Evolutionary conservation across 2,329 filamentous ascomycete genomes (phyloP).

Genomic region (Thermoascus crustaceus): DNA sequence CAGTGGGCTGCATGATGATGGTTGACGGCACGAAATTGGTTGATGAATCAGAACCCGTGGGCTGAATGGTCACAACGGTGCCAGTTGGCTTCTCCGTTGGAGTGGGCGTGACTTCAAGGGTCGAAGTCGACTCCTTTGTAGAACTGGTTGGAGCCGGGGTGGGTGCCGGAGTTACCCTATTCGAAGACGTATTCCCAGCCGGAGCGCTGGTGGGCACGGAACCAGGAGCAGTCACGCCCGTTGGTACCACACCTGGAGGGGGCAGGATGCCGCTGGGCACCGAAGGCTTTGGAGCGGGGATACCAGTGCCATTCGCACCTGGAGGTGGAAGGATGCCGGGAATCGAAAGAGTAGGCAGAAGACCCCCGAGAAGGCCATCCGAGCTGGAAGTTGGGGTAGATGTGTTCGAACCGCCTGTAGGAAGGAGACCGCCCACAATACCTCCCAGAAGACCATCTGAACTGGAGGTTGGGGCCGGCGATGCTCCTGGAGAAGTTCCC

Average conservation of each 20-base stretch:
- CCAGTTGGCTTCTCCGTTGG: background rate
- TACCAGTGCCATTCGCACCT: background rate
- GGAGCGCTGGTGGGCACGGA: too few relatives aligned
- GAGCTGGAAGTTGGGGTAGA: slow-evolving; percentile 4
- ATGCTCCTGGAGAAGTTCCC: slow-evolving; percentile 5
- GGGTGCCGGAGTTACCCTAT: slow-evolving; percentile 2
- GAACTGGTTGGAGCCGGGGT: slow-evolving; percentile 13
- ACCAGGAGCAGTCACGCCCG: background rate
- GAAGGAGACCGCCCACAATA: slow-evolving; percentile 4
- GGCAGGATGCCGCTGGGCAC: background rate
- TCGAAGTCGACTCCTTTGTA: slow-evolving; percentile 2
- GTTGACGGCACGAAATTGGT: slow-evolving; percentile 13
- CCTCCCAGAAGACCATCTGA: slow-evolving; percentile 7
- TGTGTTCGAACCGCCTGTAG: slow-evolving; percentile 3
- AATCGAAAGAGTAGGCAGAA: background rate
- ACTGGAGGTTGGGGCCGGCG: slow-evolving; percentile 4
- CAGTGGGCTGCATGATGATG: slow-evolving; percentile 15
- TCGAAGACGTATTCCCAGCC: background rate
- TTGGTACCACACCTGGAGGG: background rate
- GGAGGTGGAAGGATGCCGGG: too few relatives aligned
- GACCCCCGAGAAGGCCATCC: slow-evolving; percentile 2
- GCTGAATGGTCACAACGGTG: slow-evolving; percentile 3
- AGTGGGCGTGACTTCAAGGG: background rate
- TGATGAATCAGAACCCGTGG: slow-evolving; percentile 5
- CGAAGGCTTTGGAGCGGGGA: background rate